Evolutionary conservation across 148 eudicot species (phyloP), one percentile per base, ranked within the genome.

Genomic region (Spergularia marina): DNA sequence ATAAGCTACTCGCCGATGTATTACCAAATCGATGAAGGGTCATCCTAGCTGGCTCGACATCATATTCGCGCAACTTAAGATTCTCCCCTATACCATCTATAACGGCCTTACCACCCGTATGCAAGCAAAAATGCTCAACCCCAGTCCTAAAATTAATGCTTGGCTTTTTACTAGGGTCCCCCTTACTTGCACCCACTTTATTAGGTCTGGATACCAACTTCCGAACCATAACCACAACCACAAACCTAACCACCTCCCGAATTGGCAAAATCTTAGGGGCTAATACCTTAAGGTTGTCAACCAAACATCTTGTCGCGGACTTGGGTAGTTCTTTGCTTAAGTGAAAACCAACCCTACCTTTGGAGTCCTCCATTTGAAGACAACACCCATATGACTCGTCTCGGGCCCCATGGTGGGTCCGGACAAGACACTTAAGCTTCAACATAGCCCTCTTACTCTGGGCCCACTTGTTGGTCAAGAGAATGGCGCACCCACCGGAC

Each of bases 311-410:
- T 0, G 93, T 82, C 13, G 95, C 97, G 12, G 89, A 81, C 70
- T 80, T 83, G 0, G 93, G 90, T 0, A 92, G 93, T 66, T 72
- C 77, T 73, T 89, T 92, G 3, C 84, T 88, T 14, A 92, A 87
- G 78, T 84, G 83, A 69, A 92, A 86, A 63, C 97, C 97, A 11
- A 74, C 18, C 30, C 73, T 64, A 10, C 93, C 96, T 17, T 77
- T 67, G 5, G 86, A 86, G 64, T 92, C 97, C 63, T 90, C 91
- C 63, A 52, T 82, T 72, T 92, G 97, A 17, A 76, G 51, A 82
- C 97, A 92, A 40, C 95, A 89, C 13, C 70, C 79, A 18, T 85
- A 87, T 1, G 96, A 80, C 5, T 89, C 97, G 56, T 92, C 96
- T 10, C 52, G 60, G 7, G 88, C 79, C 3, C 97, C 97, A 21